Percentiles rank a stretch among this genome's conserved stretches.
Conservation (phyloP, 257 asterid species). For the Haberlea rhodopensis region DNA sequence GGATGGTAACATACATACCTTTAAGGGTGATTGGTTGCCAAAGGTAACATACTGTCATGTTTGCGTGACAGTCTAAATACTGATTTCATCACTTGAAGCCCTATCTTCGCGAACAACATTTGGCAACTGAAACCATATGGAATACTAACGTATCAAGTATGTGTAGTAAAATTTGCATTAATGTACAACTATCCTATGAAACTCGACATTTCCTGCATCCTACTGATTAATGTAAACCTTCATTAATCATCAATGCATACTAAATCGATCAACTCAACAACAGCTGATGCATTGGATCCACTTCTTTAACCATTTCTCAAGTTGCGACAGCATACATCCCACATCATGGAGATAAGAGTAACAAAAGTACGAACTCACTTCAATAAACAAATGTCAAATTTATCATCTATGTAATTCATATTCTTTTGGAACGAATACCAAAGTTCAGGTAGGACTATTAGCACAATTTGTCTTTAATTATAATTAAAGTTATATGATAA, state of each 20-base stretch:
- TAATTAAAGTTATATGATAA: background rate
- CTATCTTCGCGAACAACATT: constrained; percentile 19
- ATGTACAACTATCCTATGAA: background rate
- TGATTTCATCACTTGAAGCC: background rate
- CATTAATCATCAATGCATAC: background rate
- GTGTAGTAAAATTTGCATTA: background rate
- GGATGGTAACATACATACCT: no score
- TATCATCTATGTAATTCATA: background rate
- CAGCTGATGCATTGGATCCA: background rate
- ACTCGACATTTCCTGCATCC: background rate
- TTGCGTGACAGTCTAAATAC: constrained; percentile 4
- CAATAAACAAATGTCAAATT: background rate
- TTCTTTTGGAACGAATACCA: background rate
- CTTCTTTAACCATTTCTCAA: background rate
- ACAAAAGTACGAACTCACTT: background rate
- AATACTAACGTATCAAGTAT: no score
- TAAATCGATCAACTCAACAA: background rate
- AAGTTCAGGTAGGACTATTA: background rate
- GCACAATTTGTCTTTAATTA: background rate
- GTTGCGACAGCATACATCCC: background rate
- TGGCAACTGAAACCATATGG: background rate
- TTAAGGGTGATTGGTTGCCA: no score
- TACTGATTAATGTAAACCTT: background rate
- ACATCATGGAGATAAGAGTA: background rate
- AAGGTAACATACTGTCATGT: no score